phyloP scores from a whole-genome alignment of 1,284 basidiomycete species.

The Cryptococcus sp. region DNA sequence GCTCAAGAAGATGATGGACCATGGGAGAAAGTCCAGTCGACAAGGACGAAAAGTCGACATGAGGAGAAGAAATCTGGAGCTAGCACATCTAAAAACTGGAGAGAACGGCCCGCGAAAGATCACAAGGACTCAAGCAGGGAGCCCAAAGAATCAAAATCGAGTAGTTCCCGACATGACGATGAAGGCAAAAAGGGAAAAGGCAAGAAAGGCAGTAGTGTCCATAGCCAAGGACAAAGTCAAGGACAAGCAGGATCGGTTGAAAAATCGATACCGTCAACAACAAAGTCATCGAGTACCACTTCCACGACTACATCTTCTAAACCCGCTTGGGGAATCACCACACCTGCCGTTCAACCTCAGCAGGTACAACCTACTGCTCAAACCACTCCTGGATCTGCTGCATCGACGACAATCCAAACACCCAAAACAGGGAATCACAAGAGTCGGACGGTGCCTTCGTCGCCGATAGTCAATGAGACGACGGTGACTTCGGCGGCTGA shows the following conservation, averaged over 20 bases:
- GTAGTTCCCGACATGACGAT: background rate
- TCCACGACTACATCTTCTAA: conserved; percentile 8
- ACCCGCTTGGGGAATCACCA: conserved; percentile 27
- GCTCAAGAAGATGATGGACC: conserved; percentile 23
- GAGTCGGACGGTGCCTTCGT: conserved; percentile 14
- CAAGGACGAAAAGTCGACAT: background rate
- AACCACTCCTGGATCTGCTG: background rate
- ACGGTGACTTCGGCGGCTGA: conserved; percentile 17
- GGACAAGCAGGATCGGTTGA: background rate
- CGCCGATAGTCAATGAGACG: conserved; percentile 4
- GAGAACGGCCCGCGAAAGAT: conserved; percentile 15
- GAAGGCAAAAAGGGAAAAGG: background rate
- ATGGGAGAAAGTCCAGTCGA: conserved; percentile 34
- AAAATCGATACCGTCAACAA: background rate
- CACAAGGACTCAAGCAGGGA: conserved; percentile 2
- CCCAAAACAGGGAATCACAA: background rate
- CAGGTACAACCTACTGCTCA: background rate
- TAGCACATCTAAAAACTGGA: conserved; percentile 34
- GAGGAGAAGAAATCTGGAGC: conserved; percentile 26
- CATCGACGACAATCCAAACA: background rate
- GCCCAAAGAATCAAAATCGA: background rate
- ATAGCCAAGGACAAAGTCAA: background rate
- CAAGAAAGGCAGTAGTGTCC: conserved; percentile 3
- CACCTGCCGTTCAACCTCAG: conserved; percentile 2
- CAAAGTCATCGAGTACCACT: background rate